phyloP scores from a whole-genome alignment of 768 basidiomycete species.

The Lentinula aciculospora region DNA sequence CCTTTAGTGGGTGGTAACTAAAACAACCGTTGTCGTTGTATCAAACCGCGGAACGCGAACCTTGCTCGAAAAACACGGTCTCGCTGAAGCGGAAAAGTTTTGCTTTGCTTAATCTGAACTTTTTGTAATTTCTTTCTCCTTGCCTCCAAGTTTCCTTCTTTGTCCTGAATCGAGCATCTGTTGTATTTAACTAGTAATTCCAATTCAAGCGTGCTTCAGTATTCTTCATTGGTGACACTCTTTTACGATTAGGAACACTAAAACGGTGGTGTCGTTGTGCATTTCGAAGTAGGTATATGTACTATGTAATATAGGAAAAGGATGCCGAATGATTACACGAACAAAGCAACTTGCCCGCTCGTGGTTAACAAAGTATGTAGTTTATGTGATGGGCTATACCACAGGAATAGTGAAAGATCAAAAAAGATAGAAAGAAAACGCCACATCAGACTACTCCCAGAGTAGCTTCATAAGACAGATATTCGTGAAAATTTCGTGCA shows the following conservation, averaged over 20 bases:
- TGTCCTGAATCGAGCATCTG: background rate
- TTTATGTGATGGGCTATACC: no score
- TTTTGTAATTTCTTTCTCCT: background rate
- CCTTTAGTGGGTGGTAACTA: conserved; percentile 54
- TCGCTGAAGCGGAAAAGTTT: background rate
- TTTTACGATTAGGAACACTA: no score
- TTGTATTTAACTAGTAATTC: background rate
- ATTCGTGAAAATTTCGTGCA: background rate
- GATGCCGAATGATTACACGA: no score
- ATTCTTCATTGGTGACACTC: no score
- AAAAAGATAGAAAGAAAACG: background rate
- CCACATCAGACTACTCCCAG: background rate
- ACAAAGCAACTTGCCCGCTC: no score
- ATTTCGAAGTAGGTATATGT: no score
- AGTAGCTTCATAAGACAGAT: background rate
- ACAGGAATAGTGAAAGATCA: background rate
- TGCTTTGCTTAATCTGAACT: background rate
- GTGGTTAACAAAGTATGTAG: no score
- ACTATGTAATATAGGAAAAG: no score
- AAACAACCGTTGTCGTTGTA: no score
- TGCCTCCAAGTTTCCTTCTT: background rate
- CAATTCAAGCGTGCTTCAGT: background rate
- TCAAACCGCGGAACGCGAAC: no score
- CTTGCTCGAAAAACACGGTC: background rate
- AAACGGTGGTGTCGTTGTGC: no score